Conservation (phyloP, 2,329 filamentous ascomycete genomes). For the Xylariaceae sp. region DNA sequence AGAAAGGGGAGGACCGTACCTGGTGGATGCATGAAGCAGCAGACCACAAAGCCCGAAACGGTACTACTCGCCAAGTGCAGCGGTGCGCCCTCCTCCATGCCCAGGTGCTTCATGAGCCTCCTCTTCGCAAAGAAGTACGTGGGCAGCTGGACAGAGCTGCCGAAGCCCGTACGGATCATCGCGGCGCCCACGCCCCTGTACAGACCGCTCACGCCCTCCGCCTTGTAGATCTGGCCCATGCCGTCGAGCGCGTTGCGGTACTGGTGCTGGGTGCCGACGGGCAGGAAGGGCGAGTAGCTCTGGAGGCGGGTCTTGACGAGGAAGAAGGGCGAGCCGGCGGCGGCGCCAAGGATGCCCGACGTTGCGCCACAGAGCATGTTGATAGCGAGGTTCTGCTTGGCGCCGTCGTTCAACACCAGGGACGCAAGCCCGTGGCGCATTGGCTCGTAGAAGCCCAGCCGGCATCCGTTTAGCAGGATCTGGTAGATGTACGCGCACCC, state of each 20-base stretch:
- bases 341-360: conserved; percentile 89
- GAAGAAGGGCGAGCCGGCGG: conserved; percentile 95
- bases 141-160: conserved; percentile 92
- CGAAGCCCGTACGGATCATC: conserved; percentile 95
- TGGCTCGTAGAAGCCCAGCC: conserved; percentile 96
- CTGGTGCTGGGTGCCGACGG: conserved; percentile 94
- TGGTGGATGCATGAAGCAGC: conserved; percentile 96
- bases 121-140: conserved; percentile 99
- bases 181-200: conserved; percentile 92
- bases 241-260: conserved; percentile 89
- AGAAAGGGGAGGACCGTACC: conserved; percentile 55
- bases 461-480: conserved; percentile 93
- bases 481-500: conserved; percentile 96
- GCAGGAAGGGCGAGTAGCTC: conserved; percentile 89
- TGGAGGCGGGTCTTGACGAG: conserved; percentile 96
- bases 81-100: conserved; percentile 87
- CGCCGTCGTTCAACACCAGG: conserved; percentile 72
- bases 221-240: conserved; percentile 75
- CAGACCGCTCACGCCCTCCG: conserved; percentile 79
- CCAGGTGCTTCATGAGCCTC: conserved; percentile 78
- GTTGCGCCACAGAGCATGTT: conserved; percentile 93
- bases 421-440: conserved; percentile 75
- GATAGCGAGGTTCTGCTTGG: conserved; percentile 82
- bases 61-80: conserved; percentile 89
- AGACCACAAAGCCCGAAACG: conserved; percentile 92